Evolutionary conservation across 2,329 filamentous ascomycete species (phyloP), one percentile per base, ranked within the genome.

Genomic region (Fusarium sp.): DNA sequence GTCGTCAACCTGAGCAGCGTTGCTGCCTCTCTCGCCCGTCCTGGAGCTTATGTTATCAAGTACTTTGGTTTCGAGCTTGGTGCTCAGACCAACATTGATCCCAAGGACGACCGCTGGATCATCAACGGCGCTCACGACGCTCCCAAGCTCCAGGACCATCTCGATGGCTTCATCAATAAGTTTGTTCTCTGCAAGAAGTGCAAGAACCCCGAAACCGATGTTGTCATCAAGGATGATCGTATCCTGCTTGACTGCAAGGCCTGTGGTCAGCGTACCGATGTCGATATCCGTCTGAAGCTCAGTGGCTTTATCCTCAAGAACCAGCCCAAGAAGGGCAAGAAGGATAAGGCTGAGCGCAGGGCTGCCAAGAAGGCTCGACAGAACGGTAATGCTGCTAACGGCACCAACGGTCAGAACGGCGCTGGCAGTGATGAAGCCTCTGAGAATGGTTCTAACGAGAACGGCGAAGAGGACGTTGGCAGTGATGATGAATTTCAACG

Each of bases 181-280:
- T 99, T 98, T 75, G 96, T 99, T 77, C 94, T 99, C 70, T 99
- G 96, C 92, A 97, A 97, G 86, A 95, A 97, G 82, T 99, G 96
- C 91, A 97, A 97, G 90, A 99, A 99, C 82, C 96, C 96, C 36
- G 96, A 99, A 87, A 99, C 96, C 72, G 94, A 97, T 72, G 91
- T 98, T 78, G 89, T 92, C 78, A 94, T 98, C 87, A 98, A 97
- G 84, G 94, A 98, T 76, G 93, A 92, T 57, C 90, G 88, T 79
- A 98, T 99, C 80, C 83, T 93, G 68, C 90, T 98, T 73, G 96
- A 99, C 84, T 99, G 96, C 91, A 99, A 99, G 85, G 96, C 96
- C 68, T 99, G 96, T 79, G 96, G 96, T 79, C 92, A 97, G 83
- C 94, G 94, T 77, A 92, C 92, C 72, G 91, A 96, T 69, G 95